Percentiles rank a stretch among this genome's conserved stretches.
phyloP scores from a whole-genome alignment of 148 eudicot genomes.

The Rhododendron henanense region DNA sequence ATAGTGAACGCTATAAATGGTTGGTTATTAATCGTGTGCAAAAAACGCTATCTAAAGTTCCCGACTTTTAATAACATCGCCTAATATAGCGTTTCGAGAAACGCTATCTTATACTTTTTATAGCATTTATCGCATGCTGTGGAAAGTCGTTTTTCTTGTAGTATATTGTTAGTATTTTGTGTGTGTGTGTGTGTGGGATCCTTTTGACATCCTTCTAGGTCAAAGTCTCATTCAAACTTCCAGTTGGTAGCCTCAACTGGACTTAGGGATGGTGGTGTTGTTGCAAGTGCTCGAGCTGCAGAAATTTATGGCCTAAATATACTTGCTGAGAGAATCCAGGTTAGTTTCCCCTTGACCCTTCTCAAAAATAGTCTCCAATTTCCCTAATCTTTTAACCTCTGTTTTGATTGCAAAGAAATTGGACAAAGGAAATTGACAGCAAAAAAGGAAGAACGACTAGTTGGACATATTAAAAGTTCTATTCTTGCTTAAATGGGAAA shows the following conservation, averaged over 20 bases:
- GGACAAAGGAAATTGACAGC: background rate
- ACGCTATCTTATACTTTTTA: too few relatives aligned
- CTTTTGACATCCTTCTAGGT: too few relatives aligned
- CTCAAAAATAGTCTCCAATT: background rate
- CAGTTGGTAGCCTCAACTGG: slow-evolving; percentile 46
- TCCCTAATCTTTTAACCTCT: background rate
- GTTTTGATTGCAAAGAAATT: background rate
- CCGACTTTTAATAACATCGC: too few relatives aligned
- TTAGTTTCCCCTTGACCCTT: slow-evolving; percentile 9
- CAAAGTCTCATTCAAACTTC: background rate
- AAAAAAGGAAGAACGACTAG: background rate
- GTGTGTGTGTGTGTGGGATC: too few relatives aligned
- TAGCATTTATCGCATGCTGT: too few relatives aligned
- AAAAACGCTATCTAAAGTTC: too few relatives aligned
- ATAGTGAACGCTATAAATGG: too few relatives aligned
- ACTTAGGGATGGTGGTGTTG: slow-evolving; percentile 44
- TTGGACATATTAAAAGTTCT: background rate
- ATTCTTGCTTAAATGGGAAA: background rate
- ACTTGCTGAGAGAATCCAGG: slow-evolving; percentile 57
- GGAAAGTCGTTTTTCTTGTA: too few relatives aligned
- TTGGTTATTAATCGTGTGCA: too few relatives aligned
- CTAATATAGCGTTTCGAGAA: too few relatives aligned
- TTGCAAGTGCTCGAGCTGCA: slow-evolving; percentile 56
- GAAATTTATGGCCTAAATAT: slow-evolving; percentile 47
- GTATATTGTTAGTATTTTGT: too few relatives aligned